Evolutionary conservation across 176 grass and related monocot species (phyloP).

Genomic region (Oryza rufipogon): DNA sequence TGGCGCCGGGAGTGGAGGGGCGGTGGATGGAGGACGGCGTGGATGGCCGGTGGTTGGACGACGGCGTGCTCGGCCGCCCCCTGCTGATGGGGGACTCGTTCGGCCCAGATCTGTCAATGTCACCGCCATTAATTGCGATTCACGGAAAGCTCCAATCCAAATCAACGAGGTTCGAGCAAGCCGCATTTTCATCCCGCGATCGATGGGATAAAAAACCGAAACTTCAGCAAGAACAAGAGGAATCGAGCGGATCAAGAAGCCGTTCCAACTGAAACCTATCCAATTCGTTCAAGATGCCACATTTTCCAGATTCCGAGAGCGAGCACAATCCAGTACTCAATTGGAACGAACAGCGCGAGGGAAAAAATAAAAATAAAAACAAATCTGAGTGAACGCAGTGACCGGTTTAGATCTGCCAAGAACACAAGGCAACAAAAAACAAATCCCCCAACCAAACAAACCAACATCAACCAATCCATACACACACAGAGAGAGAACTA

Average conservation of each 20-base stretch:
- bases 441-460: neutral
- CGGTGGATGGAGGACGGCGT: slow-evolving; percentile 51
- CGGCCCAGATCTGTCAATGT: slow-evolving; percentile 78
- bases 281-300: neutral
- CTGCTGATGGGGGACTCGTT: slow-evolving; percentile 75
- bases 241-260: neutral
- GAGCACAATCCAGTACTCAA: neutral
- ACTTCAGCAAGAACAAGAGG: neutral
- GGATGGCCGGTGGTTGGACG: slow-evolving; percentile 53
- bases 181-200: neutral
- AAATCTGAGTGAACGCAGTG: neutral
- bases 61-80: slow-evolving; percentile 66
- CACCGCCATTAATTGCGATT: slow-evolving; percentile 17
- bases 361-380: no score
- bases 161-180: neutral
- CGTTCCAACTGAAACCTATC: neutral
- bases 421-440: neutral
- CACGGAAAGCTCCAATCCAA: slow-evolving; percentile 2
- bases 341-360: neutral
- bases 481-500: neutral
- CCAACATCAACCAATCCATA: neutral
- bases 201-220: neutral
- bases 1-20: slow-evolving; percentile 46
- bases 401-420: slow-evolving; percentile 13
- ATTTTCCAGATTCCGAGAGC: neutral